phyloP scores from a whole-genome alignment of 2,329 filamentous ascomycete genomes.

The Exutisphaerella laricina region DNA sequence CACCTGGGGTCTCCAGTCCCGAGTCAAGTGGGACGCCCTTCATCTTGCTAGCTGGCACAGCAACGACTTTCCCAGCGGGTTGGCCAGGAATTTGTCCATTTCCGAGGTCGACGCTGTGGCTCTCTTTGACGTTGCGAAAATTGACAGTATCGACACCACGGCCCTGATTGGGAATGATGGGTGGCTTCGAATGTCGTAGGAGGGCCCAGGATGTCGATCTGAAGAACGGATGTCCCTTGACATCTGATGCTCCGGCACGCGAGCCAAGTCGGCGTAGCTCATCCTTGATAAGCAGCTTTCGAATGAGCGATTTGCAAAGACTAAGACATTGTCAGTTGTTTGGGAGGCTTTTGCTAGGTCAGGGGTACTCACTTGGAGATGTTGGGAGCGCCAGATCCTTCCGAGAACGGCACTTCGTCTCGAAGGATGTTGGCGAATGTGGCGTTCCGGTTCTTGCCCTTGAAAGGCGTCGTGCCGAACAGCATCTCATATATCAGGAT shows the following conservation, averaged over 20 bases:
- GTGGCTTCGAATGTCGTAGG: constrained; percentile 94
- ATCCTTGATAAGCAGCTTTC: constrained; percentile 96
- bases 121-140: constrained; percentile 97
- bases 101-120: constrained; percentile 83
- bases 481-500: constrained; percentile 99
- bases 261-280: constrained; percentile 90
- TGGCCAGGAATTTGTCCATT: constrained; percentile 39
- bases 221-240: constrained; percentile 96
- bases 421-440: constrained; percentile 96
- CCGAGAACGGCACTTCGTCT: constrained; percentile 93
- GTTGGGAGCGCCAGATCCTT: constrained; percentile 74
- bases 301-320: constrained; percentile 91
- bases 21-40: constrained; percentile 85
- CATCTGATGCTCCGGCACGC: constrained; percentile 90
- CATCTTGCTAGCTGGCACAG: constrained; percentile 36
- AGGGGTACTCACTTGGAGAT: constrained; percentile 74
- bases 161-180: constrained; percentile 88
- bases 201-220: constrained; percentile 93
- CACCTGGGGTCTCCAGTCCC: constrained; percentile 76
- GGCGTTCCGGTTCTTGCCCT: constrained; percentile 96
- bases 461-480: constrained; percentile 97
- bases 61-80: constrained; percentile 36
- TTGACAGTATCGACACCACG: constrained; percentile 91
- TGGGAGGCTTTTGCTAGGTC: neutral
- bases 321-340: constrained; percentile 44